Percentiles rank a stretch among this genome's conserved stretches.
Evolutionary conservation across 73 alveolate species (phyloP).

Genomic region (Tetrahymena elliotti): DNA sequence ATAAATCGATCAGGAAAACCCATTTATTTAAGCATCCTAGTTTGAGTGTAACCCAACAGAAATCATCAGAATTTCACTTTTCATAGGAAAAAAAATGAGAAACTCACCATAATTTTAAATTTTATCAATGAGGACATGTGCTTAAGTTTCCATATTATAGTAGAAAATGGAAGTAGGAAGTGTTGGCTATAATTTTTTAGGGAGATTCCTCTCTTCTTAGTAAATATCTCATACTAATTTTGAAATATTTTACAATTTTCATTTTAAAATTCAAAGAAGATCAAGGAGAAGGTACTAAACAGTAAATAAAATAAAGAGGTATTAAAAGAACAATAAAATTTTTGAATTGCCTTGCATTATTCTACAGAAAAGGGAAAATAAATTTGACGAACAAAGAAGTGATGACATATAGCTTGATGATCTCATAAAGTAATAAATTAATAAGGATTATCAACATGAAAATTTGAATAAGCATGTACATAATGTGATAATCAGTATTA

Average conservation of each 20-base stretch:
- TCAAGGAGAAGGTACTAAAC: neutral
- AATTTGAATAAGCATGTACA: neutral
- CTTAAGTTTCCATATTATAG: too few relatives aligned
- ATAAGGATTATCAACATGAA: neutral
- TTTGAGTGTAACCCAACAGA: neutral
- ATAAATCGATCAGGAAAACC: neutral
- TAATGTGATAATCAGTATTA: too few relatives aligned
- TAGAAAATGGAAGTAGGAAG: too few relatives aligned
- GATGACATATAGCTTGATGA: neutral
- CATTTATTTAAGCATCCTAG: neutral
- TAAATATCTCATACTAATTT: too few relatives aligned
- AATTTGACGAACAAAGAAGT: neutral
- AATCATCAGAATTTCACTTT: neutral
- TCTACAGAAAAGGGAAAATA: neutral
- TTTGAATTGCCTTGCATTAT: neutral
- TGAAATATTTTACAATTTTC: neutral
- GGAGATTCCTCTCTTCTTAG: too few relatives aligned
- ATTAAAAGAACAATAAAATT: neutral
- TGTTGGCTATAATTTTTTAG: too few relatives aligned
- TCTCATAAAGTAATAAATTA: neutral
- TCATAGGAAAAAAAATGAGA: neutral
- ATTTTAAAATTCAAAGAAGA: neutral
- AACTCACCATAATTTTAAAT: neutral
- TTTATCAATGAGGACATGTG: neutral
- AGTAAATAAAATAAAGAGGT: neutral